Conservation (phyloP, 75 land plant genomes). For the Pinus tabuliformis region DNA sequence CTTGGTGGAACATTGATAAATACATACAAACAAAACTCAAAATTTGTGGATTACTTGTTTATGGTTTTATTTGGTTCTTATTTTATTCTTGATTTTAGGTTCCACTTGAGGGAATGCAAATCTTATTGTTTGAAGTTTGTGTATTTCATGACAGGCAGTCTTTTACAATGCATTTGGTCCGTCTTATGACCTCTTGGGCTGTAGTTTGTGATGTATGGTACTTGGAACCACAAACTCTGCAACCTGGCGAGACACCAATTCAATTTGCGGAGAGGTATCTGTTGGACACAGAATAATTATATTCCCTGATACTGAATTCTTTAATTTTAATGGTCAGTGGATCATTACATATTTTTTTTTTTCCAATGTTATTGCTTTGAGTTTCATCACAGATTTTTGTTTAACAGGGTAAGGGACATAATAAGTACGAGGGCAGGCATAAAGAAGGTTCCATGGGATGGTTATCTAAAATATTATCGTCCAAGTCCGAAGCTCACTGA, state of each 20-base stretch:
- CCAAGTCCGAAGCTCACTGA: conserved; percentile 96
- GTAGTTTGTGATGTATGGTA: conserved; percentile 99
- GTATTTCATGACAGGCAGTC: conserved; percentile 69
- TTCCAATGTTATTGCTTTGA: neutral
- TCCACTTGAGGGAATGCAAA: neutral
- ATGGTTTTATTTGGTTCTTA: too few species aligned
- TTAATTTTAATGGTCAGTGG: neutral
- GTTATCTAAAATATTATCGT: conserved; percentile 88
- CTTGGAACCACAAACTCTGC: conserved; percentile 85
- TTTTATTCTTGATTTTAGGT: neutral
- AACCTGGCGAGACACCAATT: conserved; percentile 85
- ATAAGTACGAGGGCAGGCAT: conserved; percentile 88
- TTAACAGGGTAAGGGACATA: conserved; percentile 87
- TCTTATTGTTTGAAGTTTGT: neutral
- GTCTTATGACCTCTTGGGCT: conserved; percentile 99
- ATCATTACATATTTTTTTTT: neutral
- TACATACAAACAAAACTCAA: neutral
- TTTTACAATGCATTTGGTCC: conserved; percentile 87
- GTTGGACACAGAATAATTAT: neutral
- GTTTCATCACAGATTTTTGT: neutral
- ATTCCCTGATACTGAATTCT: neutral
- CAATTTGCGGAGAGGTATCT: conserved; percentile 95
- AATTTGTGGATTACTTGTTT: neutral
- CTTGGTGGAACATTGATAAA: too few species aligned
- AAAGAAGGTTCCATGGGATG: conserved; percentile 98